Percentiles rank a stretch among this genome's conserved stretches.
phyloP scores from a whole-genome alignment of 441 rosid species.

The Populus hybrid region DNA sequence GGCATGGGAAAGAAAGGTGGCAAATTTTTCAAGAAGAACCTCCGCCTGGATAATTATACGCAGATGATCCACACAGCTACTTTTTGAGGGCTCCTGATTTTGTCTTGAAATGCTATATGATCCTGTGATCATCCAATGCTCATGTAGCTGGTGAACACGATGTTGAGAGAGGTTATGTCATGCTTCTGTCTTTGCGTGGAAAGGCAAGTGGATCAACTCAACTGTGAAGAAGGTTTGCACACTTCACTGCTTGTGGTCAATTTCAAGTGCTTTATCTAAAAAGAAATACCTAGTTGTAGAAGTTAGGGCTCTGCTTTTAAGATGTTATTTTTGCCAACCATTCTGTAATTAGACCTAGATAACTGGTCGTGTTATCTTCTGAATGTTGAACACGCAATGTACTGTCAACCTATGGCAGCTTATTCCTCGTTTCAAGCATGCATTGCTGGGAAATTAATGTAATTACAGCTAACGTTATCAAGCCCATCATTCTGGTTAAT shows the following conservation, averaged over 20 bases:
- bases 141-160: neutral
- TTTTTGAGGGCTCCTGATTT: neutral
- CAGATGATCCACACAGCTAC: neutral
- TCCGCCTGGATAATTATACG: constrained; percentile 12
- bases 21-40: constrained; percentile 61
- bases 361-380: neutral
- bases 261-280: neutral
- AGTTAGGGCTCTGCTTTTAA: neutral
- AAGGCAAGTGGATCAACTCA: neutral
- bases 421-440: neutral
- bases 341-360: neutral
- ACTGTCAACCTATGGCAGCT: neutral
- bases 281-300: neutral
- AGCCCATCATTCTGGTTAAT: neutral
- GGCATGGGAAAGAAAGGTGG: constrained; percentile 79
- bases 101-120: neutral
- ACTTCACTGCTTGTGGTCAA: neutral
- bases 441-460: neutral
- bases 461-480: neutral
- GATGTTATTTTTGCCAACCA: neutral
- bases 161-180: too few relatives aligned
- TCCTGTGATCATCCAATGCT: neutral
- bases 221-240: neutral
- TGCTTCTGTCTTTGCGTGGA: neutral
- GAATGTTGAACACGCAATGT: neutral